phyloP scores from a whole-genome alignment of 768 basidiomycete species.

The Clitopilus hobsonii region DNA sequence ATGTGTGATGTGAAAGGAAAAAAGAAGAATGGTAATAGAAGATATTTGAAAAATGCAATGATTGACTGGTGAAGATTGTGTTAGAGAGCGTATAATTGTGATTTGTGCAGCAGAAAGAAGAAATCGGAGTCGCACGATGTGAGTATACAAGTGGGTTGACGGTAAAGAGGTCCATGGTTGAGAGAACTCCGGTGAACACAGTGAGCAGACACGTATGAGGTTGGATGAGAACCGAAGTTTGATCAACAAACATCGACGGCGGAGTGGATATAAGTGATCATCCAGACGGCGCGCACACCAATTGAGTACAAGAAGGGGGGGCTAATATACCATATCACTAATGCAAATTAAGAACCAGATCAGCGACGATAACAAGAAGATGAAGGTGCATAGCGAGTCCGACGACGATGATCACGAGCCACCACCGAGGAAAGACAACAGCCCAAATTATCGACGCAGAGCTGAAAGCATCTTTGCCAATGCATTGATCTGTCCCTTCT shows the following conservation, averaged over 20 bases:
- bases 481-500: slow-evolving; percentile 86
- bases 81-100: slow-evolving; percentile 1
- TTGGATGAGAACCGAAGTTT: slow-evolving; percentile 3
- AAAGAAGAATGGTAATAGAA: slow-evolving; percentile 5
- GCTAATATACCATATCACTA: slow-evolving; percentile 51
- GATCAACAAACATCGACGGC: slow-evolving; percentile 12
- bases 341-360: neutral
- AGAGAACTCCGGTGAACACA: neutral
- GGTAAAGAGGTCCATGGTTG: neutral
- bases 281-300: slow-evolving; percentile 27
- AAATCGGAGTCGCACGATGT: neutral
- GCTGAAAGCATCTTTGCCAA: slow-evolving; percentile 91
- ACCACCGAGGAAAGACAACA: slow-evolving; percentile 3
- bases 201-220: neutral
- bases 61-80: slow-evolving; percentile 7
- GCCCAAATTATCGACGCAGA: slow-evolving; percentile 60
- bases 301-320: slow-evolving; percentile 8
- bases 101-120: slow-evolving; percentile 1
- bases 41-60: slow-evolving; percentile 11
- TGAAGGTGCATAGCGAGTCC: neutral
- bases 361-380: neutral
- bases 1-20: neutral
- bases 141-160: neutral
- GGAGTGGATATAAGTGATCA: slow-evolving; percentile 13
- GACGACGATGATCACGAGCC: too few species aligned